Percentiles rank a stretch among this genome's conserved stretches.
Evolutionary conservation across 2,329 filamentous ascomycete species (phyloP).

Genomic region (Xylariaceae sp.): DNA sequence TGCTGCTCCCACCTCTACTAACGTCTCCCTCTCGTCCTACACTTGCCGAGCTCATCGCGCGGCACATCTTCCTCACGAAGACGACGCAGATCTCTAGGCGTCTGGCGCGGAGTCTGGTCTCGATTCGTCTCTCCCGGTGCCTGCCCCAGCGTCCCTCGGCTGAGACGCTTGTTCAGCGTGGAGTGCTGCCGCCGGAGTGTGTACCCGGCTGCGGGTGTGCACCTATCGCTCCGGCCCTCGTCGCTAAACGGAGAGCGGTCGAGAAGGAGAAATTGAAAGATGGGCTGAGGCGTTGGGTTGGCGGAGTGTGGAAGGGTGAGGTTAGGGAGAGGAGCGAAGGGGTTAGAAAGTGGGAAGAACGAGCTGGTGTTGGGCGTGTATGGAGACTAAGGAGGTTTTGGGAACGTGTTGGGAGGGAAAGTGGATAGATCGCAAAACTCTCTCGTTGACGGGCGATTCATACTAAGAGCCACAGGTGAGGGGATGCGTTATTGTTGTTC

Average conservation of each 20-base stretch:
- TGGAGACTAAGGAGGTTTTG: slow-evolving; percentile 62
- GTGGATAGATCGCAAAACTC: neutral
- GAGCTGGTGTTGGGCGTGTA: slow-evolving; percentile 51
- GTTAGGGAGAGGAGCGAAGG: slow-evolving; percentile 48
- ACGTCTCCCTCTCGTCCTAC: slow-evolving; percentile 55
- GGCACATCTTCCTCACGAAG: slow-evolving; percentile 63
- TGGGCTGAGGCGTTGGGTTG: slow-evolving; percentile 61
- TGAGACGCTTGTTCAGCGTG: slow-evolving; percentile 57
- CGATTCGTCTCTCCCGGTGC: slow-evolving; percentile 61
- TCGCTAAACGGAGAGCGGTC: slow-evolving; percentile 59
- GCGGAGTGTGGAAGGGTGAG: slow-evolving; percentile 51
- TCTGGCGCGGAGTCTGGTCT: slow-evolving; percentile 60
- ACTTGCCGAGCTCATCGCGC: slow-evolving; percentile 57
- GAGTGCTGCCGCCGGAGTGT: slow-evolving; percentile 61
- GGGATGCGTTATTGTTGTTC: too few species aligned
- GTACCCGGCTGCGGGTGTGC: slow-evolving; percentile 37
- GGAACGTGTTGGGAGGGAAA: slow-evolving; percentile 53
- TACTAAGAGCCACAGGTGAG: too few species aligned
- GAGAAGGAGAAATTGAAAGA: slow-evolving; percentile 68
- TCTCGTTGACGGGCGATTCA: too few species aligned
- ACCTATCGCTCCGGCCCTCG: slow-evolving; percentile 54
- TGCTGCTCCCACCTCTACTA: slow-evolving; percentile 52
- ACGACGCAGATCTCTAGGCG: slow-evolving; percentile 62
- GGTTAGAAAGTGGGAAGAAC: slow-evolving; percentile 46
- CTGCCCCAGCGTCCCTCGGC: slow-evolving; percentile 57